Conservation (phyloP, 1,284 basidiomycete genomes). For the Sphaerobolus stellatus region DNA sequence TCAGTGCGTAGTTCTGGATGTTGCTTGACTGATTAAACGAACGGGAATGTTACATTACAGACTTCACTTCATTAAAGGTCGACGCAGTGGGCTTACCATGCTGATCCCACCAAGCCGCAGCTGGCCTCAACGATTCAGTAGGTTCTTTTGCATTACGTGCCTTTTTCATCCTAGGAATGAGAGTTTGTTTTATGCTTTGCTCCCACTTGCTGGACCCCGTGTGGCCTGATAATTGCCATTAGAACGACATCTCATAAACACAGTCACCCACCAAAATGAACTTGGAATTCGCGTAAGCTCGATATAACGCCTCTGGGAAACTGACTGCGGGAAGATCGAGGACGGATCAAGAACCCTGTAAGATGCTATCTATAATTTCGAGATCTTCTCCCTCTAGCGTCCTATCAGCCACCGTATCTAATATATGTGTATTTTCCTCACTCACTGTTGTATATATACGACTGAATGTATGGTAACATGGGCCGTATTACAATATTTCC, state of each 20-base stretch:
- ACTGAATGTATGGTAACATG: too few relatives aligned
- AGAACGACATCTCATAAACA: background rate
- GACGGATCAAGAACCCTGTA: background rate
- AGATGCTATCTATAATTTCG: too few relatives aligned
- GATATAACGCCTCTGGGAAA: background rate
- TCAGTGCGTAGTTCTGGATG: background rate
- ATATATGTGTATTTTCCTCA: too few relatives aligned
- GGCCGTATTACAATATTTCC: too few relatives aligned
- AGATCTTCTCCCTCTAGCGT: too few relatives aligned
- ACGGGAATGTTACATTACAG: background rate
- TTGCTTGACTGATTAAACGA: background rate
- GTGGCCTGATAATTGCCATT: background rate
- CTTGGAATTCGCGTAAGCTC: background rate
- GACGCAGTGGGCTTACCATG: background rate
- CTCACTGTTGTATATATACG: too few relatives aligned
- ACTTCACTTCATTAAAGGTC: background rate
- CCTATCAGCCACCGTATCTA: too few relatives aligned
- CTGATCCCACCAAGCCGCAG: too few relatives aligned
- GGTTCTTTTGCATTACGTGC: background rate
- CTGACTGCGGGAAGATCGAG: conserved; percentile 1
- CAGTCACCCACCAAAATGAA: background rate
- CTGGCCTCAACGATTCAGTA: background rate
- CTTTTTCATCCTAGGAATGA: background rate
- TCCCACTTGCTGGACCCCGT: background rate
- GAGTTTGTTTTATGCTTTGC: background rate